Conservation (phyloP, 106 monocot genomes). For the Cymbidium sinense region DNA sequence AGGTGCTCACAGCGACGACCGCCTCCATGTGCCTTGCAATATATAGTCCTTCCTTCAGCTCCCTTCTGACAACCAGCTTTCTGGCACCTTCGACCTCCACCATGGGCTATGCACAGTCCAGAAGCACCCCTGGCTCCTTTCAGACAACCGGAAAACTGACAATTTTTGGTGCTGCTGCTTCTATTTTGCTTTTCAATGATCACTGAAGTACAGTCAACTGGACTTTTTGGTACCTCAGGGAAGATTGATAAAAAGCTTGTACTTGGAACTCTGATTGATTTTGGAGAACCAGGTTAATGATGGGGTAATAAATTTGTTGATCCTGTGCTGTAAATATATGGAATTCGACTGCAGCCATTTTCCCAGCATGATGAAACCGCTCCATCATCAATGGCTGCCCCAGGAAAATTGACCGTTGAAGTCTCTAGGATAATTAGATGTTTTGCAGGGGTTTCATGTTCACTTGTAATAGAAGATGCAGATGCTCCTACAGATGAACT, state of each 20-base stretch:
- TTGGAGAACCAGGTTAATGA: no score
- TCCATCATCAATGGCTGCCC: conserved; percentile 3
- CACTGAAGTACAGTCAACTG: conserved; percentile 39
- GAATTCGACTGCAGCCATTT: conserved; percentile 2
- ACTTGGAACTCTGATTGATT: background rate
- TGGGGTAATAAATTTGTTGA: no score
- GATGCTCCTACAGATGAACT: conserved; percentile 43
- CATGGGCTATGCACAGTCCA: conserved; percentile 47
- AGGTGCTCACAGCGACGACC: conserved; percentile 39
- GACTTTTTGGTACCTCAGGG: conserved; percentile 3
- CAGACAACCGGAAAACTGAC: conserved; percentile 34
- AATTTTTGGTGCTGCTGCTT: conserved; percentile 18
- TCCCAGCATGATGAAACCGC: conserved; percentile 14
- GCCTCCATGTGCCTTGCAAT: conserved; percentile 58
- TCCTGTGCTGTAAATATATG: no score
- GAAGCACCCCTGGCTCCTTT: conserved; percentile 63
- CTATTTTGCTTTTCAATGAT: conserved; percentile 5
- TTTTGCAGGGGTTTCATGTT: background rate
- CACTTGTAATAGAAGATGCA: conserved; percentile 31
- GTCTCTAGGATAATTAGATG: conserved; percentile 2
- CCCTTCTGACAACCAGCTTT: conserved; percentile 46
- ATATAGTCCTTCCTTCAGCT: conserved; percentile 50
- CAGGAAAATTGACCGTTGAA: background rate
- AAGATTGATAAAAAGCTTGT: conserved; percentile 14
- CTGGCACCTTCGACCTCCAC: conserved; percentile 48